These are phyloP conservation scores for Galerina sulciceps DNA, from an alignment of 768 basidiomycete genomes.

Conservation along the genomic window DNA sequence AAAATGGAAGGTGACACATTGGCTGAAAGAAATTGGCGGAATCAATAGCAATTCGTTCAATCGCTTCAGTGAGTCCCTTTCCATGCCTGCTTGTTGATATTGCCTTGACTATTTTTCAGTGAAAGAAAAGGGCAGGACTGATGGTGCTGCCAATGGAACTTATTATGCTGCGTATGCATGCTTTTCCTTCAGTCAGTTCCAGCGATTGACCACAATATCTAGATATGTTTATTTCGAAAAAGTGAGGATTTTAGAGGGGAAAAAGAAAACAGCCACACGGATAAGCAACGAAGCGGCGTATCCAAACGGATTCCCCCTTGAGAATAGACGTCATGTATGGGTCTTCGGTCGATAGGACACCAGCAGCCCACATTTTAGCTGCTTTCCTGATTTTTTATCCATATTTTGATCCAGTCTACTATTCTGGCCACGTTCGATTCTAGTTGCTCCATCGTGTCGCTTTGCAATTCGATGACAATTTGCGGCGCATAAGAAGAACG, in stretches of 20 bases:
- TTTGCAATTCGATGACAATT: slow-evolving; percentile 84
- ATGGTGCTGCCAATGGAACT: slow-evolving; percentile 47
- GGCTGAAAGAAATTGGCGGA: slow-evolving; percentile 48
- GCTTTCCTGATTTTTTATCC: slow-evolving; percentile 52
- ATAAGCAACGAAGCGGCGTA: slow-evolving; percentile 35
- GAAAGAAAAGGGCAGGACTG: slow-evolving; percentile 43
- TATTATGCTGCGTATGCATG: slow-evolving; percentile 46
- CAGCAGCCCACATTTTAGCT: background rate
- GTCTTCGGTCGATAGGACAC: background rate
- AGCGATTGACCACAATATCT: background rate
- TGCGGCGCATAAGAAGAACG: slow-evolving; percentile 82
- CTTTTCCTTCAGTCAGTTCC: background rate
- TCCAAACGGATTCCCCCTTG: slow-evolving; percentile 30
- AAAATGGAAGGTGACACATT: slow-evolving; percentile 47
- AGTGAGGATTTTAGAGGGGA: slow-evolving; percentile 47
- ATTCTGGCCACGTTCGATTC: slow-evolving; percentile 88
- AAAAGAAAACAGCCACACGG: slow-evolving; percentile 48
- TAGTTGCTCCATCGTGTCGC: slow-evolving; percentile 78
- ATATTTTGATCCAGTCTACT: slow-evolving; percentile 83
- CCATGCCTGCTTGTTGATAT: too few relatives aligned
- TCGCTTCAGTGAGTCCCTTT: slow-evolving; percentile 44
- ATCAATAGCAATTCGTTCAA: slow-evolving; percentile 49
- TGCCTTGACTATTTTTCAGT: slow-evolving; percentile 29
- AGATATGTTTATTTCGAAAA: slow-evolving; percentile 56
- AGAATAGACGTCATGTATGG: slow-evolving; percentile 27